These are phyloP conservation scores for Sechiopsis laciniata DNA, from an alignment of 306 rosid genomes.

Conservation along the genomic window DNA sequence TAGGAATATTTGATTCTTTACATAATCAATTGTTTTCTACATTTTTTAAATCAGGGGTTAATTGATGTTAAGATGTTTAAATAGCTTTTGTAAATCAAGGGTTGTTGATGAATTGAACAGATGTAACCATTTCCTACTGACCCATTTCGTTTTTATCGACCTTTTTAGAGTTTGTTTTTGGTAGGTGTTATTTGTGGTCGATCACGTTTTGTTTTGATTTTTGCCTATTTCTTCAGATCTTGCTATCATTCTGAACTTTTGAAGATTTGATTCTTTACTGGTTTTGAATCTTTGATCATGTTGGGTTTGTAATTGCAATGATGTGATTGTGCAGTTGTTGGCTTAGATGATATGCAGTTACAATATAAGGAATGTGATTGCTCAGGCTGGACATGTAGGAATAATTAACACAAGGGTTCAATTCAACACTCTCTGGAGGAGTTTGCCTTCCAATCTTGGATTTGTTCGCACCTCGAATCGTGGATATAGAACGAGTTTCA, in stretches of 20 bases:
- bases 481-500: slow-evolving; percentile 33
- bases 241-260: neutral
- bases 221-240: neutral
- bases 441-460: slow-evolving; percentile 26
- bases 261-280: neutral
- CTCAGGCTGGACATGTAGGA: slow-evolving; percentile 45
- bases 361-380: slow-evolving; percentile 44
- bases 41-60: too few relatives aligned
- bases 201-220: neutral
- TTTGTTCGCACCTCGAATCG: slow-evolving; percentile 28
- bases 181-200: neutral
- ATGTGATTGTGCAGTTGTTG: slow-evolving; percentile 28
- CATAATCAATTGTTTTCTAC: neutral
- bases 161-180: neutral
- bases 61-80: neutral
- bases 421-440: slow-evolving; percentile 34
- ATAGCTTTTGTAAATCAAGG: slow-evolving; percentile 2
- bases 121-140: neutral
- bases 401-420: slow-evolving; percentile 28
- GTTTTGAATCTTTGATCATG: neutral
- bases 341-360: slow-evolving; percentile 58
- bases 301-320: slow-evolving; percentile 11
- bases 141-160: slow-evolving; percentile 1
- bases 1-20: too few relatives aligned
- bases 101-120: neutral